phyloP scores from a whole-genome alignment of 2,329 filamentous ascomycete species.

The Zymoseptoria crescenta region DNA sequence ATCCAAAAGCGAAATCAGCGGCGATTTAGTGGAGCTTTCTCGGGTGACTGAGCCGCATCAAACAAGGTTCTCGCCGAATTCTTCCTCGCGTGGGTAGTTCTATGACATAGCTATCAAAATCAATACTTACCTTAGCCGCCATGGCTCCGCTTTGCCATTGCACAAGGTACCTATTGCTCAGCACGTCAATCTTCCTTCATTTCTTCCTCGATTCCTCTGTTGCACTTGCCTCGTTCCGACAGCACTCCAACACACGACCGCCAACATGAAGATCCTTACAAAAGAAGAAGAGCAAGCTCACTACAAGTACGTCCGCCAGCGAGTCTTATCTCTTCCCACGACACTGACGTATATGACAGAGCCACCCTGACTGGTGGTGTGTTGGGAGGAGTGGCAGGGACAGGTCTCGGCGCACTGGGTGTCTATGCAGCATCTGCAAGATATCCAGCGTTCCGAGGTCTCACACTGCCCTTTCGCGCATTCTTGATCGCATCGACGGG shows the following conservation, averaged over 20 bases:
- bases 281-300: constrained; percentile 86
- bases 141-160: constrained; percentile 3
- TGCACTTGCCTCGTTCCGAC: neutral
- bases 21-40: neutral
- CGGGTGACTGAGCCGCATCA: neutral
- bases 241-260: constrained; percentile 20
- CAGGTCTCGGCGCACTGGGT: constrained; percentile 58
- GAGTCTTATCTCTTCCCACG: neutral
- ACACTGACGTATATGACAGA: constrained; percentile 31
- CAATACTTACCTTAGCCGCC: constrained; percentile 1
- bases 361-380: constrained; percentile 72
- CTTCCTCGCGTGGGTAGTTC: neutral
- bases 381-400: constrained; percentile 62
- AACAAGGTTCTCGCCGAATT: neutral
- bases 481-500: constrained; percentile 78
- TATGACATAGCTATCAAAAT: constrained; percentile 1
- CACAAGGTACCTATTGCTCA: neutral
- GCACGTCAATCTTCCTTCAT: neutral
- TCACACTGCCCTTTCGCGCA: constrained; percentile 82
- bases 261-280: constrained; percentile 82
- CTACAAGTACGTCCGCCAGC: constrained; percentile 53
- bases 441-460: constrained; percentile 67
- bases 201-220: too few species aligned
- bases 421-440: constrained; percentile 61
- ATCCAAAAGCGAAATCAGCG: neutral